Evolutionary conservation across 805 yeast species (phyloP), one percentile per base, ranked within the genome.

Genomic region (Ogataea polymorpha): DNA sequence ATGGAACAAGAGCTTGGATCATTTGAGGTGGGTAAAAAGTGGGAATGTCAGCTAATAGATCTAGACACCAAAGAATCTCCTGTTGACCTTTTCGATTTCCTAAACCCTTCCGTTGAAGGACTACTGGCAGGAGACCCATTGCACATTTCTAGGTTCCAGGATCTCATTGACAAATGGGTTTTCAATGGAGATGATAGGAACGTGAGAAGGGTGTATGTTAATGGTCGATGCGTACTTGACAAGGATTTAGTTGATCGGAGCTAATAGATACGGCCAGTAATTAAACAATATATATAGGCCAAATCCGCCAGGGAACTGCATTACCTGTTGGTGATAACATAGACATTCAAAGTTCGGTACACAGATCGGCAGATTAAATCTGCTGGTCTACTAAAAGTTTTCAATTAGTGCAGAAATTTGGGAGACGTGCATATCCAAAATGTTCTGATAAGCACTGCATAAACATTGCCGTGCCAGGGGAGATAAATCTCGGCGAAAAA

Each of bases 181-280:
- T 89, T 86, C 58, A 74, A 78, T 39, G 96, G 96, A 8, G 97
- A 89, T 62, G 96, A 89, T 59, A 73, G 96, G 55, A 89, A 89
- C 57, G 79, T 89, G 21, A 55, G 66, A 5, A 71, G 68, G 41
- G 96, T 89, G 7, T 89, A 87, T 86, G 87, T 88, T 29, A 75
- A 78, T 53, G 96, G 96, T 6, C 59, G 70, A 44, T 56, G 70
- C 44, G 89, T 84, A 14, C 66, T 75, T 7, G 67, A 70, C 45
- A 75, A 74, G 48, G 24, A 21, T n/a, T 21, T 12, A 18, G 6
- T 6, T 18, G 7, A 18, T 5, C 20, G 20, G 20, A 18, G 7
- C 7, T 18, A 18, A 18, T 18, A 18, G 20, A 18, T 6, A 4
- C 7, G 5, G 20, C 20, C 7, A 18, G 20, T 18, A 6, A 6